Base-by-base conservation (phyloP, 2,329 filamentous ascomycete genomes). In the Lasiodiplodia gonubiensis region DNA sequence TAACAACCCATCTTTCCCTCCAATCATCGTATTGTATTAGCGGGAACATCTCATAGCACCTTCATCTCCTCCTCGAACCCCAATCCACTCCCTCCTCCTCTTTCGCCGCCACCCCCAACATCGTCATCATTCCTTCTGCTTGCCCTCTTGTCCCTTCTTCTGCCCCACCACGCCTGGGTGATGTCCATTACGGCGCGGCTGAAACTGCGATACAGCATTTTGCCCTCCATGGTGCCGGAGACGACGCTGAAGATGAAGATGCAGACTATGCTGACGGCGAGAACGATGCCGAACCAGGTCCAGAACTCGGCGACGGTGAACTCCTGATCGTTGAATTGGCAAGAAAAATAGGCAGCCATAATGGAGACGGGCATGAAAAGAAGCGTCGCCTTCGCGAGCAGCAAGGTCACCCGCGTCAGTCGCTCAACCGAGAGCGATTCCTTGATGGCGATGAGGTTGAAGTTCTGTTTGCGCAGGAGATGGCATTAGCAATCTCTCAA, bases 371-470 rank as follows among this genome's bases (percentile, higher is more conserved):
- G 91, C 66, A 93, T 83, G 79, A 93, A 93, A 63, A 93, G 82
- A 49, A 93, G 90, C 14, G 89, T 91, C 6, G 90, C 86, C 75
- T 93, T 93, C 55, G 90, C 90, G 12, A 93, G 82, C 5, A 93
- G 80, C 4, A 92, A 87, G 3, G 90, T 91, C 70, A 90, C 89
- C 67, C 90, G 83, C 0, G 90, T 92, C 23, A 93, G 83, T 23
- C 89, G 85, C 68, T 92, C 90, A 12, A 92, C 90, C 4, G 88
- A 87, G 70, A 88, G 86, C 0, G 90, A 91, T 76, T 93, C 90
- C 74, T 91, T 92, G 73, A 92, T 88, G 21, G 90, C 88, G 68
- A 90, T 92, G 70, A 93, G 84, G 76, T 91, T 92, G 83, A 93
- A 93, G 76, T 92, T 92, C 89, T 91, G 68, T n/a, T 33, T 33